phyloP scores from a whole-genome alignment of 192 early-diverging fungal genomes.

The Coemansia sp. region DNA sequence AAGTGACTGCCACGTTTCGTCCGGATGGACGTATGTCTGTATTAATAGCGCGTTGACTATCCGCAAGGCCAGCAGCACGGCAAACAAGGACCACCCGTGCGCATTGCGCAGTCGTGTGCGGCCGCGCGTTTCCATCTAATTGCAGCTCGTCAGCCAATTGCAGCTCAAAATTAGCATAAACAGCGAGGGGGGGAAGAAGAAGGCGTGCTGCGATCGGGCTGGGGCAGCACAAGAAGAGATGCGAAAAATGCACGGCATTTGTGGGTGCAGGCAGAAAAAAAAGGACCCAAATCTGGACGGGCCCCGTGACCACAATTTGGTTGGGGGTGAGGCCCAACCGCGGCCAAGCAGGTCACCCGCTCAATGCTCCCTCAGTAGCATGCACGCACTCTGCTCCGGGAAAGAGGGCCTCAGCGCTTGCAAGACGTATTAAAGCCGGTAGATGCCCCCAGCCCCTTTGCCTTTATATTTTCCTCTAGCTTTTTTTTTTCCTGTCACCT shows the following conservation, averaged over 20 bases:
- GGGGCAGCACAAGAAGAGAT: not conserved
- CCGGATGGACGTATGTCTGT: slow-evolving; percentile 85
- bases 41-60: slow-evolving; percentile 31
- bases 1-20: slow-evolving; percentile 96
- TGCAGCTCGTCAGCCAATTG: not conserved
- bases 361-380: not conserved
- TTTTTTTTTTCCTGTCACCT: not conserved
- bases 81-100: not conserved
- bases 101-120: not conserved
- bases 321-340: slow-evolving; percentile 21
- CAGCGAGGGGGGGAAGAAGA: no score
- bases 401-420: slow-evolving; percentile 4
- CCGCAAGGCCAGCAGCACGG: slow-evolving; percentile 22
- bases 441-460: not conserved
- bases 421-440: slow-evolving; percentile 1
- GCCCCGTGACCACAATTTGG: slow-evolving; percentile 34
- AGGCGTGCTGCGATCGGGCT: not conserved
- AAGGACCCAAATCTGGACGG: slow-evolving; percentile 1
- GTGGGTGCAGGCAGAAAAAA: slow-evolving; percentile 2
- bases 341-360: slow-evolving; percentile 6
- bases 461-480: not conserved
- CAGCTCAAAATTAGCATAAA: not conserved
- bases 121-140: not conserved
- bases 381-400: slow-evolving; percentile 3
- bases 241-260: slow-evolving; percentile 1